Conservation (phyloP, 2,329 filamentous ascomycete genomes). For the Zymoseptoria crescenta region DNA sequence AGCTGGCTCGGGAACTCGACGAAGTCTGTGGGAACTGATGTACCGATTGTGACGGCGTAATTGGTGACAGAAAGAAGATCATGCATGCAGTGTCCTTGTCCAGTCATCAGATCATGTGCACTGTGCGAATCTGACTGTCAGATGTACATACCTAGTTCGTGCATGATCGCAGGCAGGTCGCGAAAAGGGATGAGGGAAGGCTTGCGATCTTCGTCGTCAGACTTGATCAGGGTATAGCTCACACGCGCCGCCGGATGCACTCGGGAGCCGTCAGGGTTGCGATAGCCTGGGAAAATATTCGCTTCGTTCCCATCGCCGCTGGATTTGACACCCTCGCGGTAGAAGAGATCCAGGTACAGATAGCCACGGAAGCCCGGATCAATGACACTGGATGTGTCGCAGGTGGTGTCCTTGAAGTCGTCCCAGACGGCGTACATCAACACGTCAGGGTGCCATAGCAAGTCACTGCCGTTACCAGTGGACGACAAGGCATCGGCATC, state of each 20-base stretch:
- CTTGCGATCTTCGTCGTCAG: neutral
- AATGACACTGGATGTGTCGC: neutral
- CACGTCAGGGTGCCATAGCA: constrained; percentile 11
- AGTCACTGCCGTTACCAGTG: constrained; percentile 9
- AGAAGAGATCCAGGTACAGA: constrained; percentile 11
- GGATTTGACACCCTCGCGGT: neutral
- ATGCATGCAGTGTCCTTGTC: neutral
- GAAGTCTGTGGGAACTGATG: neutral
- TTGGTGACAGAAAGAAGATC: constrained; percentile 1
- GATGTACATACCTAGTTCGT: constrained; percentile 2
- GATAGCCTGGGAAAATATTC: constrained; percentile 4
- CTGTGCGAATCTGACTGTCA: too few species aligned
- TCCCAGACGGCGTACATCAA: constrained; percentile 11
- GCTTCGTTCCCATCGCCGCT: neutral
- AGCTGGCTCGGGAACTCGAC: constrained; percentile 5
- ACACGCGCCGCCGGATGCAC: constrained; percentile 6
- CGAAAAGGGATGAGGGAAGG: constrained; percentile 5
- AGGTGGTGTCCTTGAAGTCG: neutral
- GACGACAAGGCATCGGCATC: constrained; percentile 52
- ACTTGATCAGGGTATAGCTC: constrained; percentile 4
- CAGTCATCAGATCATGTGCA: too few species aligned
- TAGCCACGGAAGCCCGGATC: constrained; percentile 2
- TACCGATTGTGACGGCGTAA: neutral
- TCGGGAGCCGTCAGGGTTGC: constrained; percentile 1
- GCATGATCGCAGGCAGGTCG: constrained; percentile 4